Evolutionary conservation across 768 basidiomycete species (phyloP), one percentile per base, ranked within the genome.

Genomic region (Pulveroboletus sp.): DNA sequence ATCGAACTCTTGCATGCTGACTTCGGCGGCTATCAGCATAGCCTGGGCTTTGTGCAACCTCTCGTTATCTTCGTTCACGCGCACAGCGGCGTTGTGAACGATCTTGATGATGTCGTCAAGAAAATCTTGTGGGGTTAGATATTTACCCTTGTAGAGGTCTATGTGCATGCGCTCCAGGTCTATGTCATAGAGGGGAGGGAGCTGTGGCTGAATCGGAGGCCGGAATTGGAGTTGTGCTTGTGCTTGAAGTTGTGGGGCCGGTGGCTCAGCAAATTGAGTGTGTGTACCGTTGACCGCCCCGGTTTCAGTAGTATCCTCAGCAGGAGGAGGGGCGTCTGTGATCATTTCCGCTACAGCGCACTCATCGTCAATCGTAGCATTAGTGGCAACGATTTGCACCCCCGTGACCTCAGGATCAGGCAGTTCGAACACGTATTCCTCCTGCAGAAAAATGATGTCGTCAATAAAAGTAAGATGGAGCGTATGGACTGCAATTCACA

Each of bases 131-230:
- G 91, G 88, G 0, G 91, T 92, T 24, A 91, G 80, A 64, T 98
- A 99, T 34, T 83, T 81, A 34, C 83, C 83, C 62, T 81, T 85
- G 74, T 89, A 92, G 19, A 99, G 75, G 47, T 89, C 83, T 20
- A 76, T 73, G 58, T 94, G 89, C 81, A 99, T 92, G 54, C 79
- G 82, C 60, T 98, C 96, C 31, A 98, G 75, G 65, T 97, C 93
- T 77, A 97, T 85, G 61, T 94, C 83, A 62, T 81, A 89, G 16
- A 93, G 71, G 8, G 73, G 73, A 9, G 80, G 81, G 14, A 61
- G 38, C 23, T 45, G 65, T 16, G 71, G 71, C 9, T 72, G 71
- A 11, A 58, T 49, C 14, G 67, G 69, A 23, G 57, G 74, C 39
- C 67, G 73, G 35, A 60, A 58, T 36, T 68, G 68, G 24, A 58